Evolutionary conservation across 495 filamentous ascomycete species (phyloP).

Genomic region (Talaromyces borbonicus): DNA sequence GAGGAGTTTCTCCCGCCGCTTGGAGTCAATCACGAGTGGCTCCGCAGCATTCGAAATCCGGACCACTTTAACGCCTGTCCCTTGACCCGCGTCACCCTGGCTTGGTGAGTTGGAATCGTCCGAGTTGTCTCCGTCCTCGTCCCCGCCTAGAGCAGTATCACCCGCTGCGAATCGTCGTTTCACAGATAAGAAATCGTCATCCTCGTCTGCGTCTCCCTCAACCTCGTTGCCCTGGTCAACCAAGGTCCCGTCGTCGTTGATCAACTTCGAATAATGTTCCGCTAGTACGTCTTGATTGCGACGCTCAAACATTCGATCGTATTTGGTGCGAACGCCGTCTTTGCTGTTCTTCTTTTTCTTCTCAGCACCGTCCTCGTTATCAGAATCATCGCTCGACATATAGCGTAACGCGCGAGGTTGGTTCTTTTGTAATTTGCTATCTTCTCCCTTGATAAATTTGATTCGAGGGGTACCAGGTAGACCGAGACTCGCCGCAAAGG

Average conservation of each 20-base stretch:
- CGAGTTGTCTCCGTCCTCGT: constrained; percentile 16
- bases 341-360: constrained; percentile 36
- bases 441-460: constrained; percentile 80
- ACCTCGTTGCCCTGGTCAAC: constrained; percentile 22
- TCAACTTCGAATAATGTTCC: constrained; percentile 78
- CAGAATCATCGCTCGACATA: constrained; percentile 39
- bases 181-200: constrained; percentile 77
- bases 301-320: constrained; percentile 93
- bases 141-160: constrained; percentile 24
- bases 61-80: constrained; percentile 26
- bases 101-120: background rate
- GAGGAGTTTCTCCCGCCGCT: constrained; percentile 84
- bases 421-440: constrained; percentile 81
- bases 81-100: background rate
- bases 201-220: constrained; percentile 37
- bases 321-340: constrained; percentile 79
- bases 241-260: constrained; percentile 53
- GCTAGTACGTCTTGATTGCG: constrained; percentile 92
- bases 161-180: constrained; percentile 67
- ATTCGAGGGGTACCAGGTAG: constrained; percentile 85
- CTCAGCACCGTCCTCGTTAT: constrained; percentile 42
- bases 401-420: constrained; percentile 51
- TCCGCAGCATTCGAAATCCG: constrained; percentile 43
- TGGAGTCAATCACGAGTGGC: constrained; percentile 75
- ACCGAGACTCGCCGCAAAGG: constrained; percentile 73